Base-by-base conservation (phyloP, 257 asterid genomes). In the Cruciata laevipes region DNA sequence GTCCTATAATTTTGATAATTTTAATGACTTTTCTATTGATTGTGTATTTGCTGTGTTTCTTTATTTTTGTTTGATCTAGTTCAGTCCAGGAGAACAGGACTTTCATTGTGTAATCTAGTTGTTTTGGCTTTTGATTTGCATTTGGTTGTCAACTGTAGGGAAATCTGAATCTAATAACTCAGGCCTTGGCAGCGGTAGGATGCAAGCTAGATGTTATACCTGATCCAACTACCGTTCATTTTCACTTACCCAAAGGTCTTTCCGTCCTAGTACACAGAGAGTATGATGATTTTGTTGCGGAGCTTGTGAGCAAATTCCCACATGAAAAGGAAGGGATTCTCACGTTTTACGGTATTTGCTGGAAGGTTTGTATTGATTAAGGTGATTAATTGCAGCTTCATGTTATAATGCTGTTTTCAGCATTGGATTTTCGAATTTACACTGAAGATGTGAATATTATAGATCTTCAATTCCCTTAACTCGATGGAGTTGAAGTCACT, bases 221-320 rank as follows among this genome's bases (percentile, higher is more conserved):
- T 52, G 97, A 90, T 70, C 99, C 99, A 12, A 90, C 96, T 63
- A 94, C 96, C 1, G 96, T 94, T 66, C 97, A 90, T 82, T 94
- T 85, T 73, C 99, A 87, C 85, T 82, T 94, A 61, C 97, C 99
- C 3, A 82, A 85, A 75, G 83, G 81, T 68, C 88, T 90, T 62
- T 90, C 99, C 16, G 89, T 94, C 67, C 96, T 51, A 67, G 95
- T 94, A 69, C 93, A 88, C 78, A 74, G 96, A 82, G 93, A 94
- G 66, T 88, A 88, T 70, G 72, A 58, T 56, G 87, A 94, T 61
- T 94, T 94, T 74, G 51, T 88, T 74, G 74, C 85, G 16, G 96
- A 90, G 77, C 90, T 94, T 53, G 86, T 86, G 47, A 42, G 85
- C 69, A 94, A 82, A 79, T 94, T 94, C 70, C 97, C 99, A 21